Conservation (phyloP, 2,329 filamentous ascomycete genomes). For the Ophiostoma quercus region DNA sequence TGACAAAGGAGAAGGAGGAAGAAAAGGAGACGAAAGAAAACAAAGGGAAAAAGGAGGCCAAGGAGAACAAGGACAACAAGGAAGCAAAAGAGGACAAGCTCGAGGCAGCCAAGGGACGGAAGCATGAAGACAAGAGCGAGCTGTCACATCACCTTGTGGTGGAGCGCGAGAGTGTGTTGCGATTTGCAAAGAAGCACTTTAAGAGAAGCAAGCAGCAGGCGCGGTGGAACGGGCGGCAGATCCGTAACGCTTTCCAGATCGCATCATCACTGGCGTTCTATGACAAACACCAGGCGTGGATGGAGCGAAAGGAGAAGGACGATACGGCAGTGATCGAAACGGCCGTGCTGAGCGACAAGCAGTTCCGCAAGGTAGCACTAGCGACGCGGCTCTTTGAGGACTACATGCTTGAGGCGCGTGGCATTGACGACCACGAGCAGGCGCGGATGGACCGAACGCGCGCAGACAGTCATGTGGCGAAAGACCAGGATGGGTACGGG, state of each 20-base stretch:
- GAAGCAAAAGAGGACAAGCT: neutral
- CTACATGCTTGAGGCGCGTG: conserved; percentile 22
- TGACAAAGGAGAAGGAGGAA: neutral
- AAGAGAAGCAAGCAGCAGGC: conserved; percentile 12
- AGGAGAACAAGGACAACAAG: conserved; percentile 10
- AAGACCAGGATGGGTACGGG: neutral
- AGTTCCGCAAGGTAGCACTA: conserved; percentile 18
- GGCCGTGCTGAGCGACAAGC: conserved; percentile 16
- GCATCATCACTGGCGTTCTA: conserved; percentile 27
- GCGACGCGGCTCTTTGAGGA: conserved; percentile 17
- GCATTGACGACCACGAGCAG: conserved; percentile 6
- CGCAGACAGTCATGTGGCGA: neutral
- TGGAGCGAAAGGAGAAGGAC: conserved; percentile 5
- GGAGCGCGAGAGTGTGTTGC: conserved; percentile 4
- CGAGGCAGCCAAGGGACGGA: neutral
- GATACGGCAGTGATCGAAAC: conserved; percentile 8
- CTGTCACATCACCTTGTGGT: conserved; percentile 15
- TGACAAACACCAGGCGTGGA: conserved; percentile 23
- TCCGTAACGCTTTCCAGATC: conserved; percentile 37
- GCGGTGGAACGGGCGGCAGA: conserved; percentile 34
- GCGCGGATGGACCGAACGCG: neutral
- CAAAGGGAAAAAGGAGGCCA: neutral
- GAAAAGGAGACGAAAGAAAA: neutral
- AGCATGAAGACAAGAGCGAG: conserved; percentile 14
- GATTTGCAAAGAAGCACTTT: conserved; percentile 22